Evolutionary conservation across 2,329 filamentous ascomycete genomes (phyloP), one percentile per base, ranked within the genome.

Genomic region (Colletotrichum phormii): DNA sequence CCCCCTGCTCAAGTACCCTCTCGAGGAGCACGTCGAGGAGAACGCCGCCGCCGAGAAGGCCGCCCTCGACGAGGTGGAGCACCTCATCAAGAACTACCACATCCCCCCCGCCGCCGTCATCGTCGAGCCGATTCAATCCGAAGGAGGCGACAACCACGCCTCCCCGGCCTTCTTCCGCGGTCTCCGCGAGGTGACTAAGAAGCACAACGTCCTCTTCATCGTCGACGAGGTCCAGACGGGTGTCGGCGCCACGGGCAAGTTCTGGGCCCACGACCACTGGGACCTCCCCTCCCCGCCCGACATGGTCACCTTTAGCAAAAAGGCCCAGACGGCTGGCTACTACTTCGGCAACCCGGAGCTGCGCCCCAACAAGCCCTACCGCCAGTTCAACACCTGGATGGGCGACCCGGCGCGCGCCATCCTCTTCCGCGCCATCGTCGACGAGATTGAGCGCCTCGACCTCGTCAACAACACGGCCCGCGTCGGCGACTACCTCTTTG

Each of bases 241-340:
- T 81, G 92, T 98, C 31, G 95, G 95, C 78, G 95, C 95, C 51
- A 98, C 95, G 0, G 95, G 95, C 78, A 95, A 94, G 83, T 97
- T 98, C 91, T 98, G 95, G 95, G 95, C 95, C 9, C 95, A 98
- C 86, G 95, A 98, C 79, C 95, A 98, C 91, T 98, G 95, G 95
- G 89, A 93, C 82, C 89, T 98, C 55, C 80, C 88, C 62, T 86
- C 91, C 46, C 94, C 95, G 9, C 95, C 95, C 0, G 95, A 98
- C 86, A 97, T 98, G 87, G 95, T 98, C 57, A 98, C 95, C 71
- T 98, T 98, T 86, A 94, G 91, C 80, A 98, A 98, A 88, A 98
- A 98, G 88, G 95, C 95, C 3, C 95, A 98, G 85, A 94, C 95
- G 2, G 95, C 95, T 7, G 95, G 95, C 42, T 98, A 96, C 89